Percentiles rank a stretch among this genome's conserved stretches.
Conservation (phyloP, 495 filamentous ascomycete species). For the Neurospora sp. region DNA sequence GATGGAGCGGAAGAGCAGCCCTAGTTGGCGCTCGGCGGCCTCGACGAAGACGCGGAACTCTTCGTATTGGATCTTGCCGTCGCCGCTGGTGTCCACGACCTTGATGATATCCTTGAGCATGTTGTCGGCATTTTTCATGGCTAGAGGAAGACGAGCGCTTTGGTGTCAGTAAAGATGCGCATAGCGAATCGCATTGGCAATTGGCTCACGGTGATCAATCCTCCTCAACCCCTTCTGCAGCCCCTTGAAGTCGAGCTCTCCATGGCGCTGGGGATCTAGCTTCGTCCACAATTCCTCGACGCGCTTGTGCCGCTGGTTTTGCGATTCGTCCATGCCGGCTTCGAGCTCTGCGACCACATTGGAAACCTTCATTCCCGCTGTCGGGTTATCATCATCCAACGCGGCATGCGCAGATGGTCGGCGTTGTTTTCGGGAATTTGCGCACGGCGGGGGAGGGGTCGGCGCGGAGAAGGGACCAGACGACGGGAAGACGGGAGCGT, state of each 20-base stretch:
- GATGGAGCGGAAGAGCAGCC: constrained; percentile 73
- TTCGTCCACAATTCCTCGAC: constrained; percentile 71
- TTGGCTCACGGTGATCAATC: constrained; percentile 81
- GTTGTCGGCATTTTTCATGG: constrained; percentile 87
- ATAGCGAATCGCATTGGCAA: constrained; percentile 3
- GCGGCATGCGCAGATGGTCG: constrained; percentile 4
- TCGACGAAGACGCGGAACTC: constrained; percentile 87
- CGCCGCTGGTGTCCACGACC: constrained; percentile 73
- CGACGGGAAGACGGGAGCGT: not conserved
- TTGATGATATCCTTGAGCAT: constrained; percentile 71
- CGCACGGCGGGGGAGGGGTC: constrained; percentile 6
- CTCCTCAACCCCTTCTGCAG: constrained; percentile 74
- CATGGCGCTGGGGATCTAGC: constrained; percentile 65
- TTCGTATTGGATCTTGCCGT: constrained; percentile 82
- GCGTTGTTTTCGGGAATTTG: not conserved
- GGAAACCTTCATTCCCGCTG: constrained; percentile 29
- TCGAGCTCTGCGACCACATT: constrained; percentile 33
- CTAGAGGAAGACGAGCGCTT: constrained; percentile 32
- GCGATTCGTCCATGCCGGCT: constrained; percentile 48
- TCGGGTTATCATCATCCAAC: constrained; percentile 25
- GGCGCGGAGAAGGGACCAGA: not conserved
- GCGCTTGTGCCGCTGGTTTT: constrained; percentile 63
- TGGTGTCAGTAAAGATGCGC: constrained; percentile 12
- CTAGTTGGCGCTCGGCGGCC: constrained; percentile 72
- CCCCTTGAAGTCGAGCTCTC: constrained; percentile 70